Evolutionary conservation across 768 basidiomycete genomes (phyloP).

Genomic region (Boletus tomentosulus): DNA sequence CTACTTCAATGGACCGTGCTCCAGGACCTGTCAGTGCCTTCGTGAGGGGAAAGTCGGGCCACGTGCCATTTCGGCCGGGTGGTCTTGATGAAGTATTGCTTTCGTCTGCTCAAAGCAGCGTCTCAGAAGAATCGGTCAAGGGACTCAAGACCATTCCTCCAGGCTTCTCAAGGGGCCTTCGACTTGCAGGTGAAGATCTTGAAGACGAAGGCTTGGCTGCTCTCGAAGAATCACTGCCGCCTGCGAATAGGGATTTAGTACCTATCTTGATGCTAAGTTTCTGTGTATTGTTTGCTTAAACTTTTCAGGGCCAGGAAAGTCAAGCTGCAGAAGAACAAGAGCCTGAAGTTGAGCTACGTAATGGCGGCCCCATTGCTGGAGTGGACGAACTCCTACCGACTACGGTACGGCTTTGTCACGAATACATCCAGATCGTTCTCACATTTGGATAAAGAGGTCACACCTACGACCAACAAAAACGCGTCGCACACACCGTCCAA

Average conservation of each 20-base stretch:
- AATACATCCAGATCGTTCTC: neutral
- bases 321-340: constrained; percentile 20
- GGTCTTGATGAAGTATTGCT: constrained; percentile 69
- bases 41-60: constrained; percentile 89
- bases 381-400: constrained; percentile 80
- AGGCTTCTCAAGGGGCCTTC: constrained; percentile 76
- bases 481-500: constrained; percentile 39
- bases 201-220: constrained; percentile 42
- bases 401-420: constrained; percentile 32
- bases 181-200: constrained; percentile 55
- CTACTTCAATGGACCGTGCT: constrained; percentile 80
- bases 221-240: constrained; percentile 21
- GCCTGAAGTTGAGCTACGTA: constrained; percentile 16
- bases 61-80: constrained; percentile 93
- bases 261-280: neutral
- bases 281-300: constrained; percentile 24
- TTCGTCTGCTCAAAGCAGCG: constrained; percentile 25
- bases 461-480: constrained; percentile 54
- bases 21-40: constrained; percentile 78
- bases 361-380: constrained; percentile 36
- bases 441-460: constrained; percentile 40
- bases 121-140: constrained; percentile 37
- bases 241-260: constrained; percentile 16
- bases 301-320: constrained; percentile 16
- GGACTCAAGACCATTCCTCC: constrained; percentile 70